Evolutionary conservation across 495 filamentous ascomycete species (phyloP).

Genomic region (Hypoxylon rickii): DNA sequence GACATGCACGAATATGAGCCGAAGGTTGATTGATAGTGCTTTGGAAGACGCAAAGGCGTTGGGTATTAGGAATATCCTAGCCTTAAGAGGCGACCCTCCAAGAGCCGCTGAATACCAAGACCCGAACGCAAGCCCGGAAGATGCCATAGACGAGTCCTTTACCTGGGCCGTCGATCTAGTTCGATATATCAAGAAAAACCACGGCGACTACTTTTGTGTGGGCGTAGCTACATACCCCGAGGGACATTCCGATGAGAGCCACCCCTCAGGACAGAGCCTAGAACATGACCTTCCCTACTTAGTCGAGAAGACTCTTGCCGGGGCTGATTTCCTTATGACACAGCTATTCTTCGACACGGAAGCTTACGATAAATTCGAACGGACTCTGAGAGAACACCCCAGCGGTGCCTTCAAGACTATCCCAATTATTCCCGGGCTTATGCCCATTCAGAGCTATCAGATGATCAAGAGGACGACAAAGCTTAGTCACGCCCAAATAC

Average conservation of each 20-base stretch:
- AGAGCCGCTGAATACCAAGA: slow-evolving; percentile 81
- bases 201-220: slow-evolving; percentile 96
- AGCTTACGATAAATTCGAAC: slow-evolving; percentile 80
- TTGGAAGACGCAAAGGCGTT: slow-evolving; percentile 91
- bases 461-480: slow-evolving; percentile 96
- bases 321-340: slow-evolving; percentile 99
- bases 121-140: slow-evolving; percentile 53
- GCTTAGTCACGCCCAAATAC: slow-evolving; percentile 84
- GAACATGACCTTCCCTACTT: slow-evolving; percentile 85
- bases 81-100: slow-evolving; percentile 91
- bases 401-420: slow-evolving; percentile 87
- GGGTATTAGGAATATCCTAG: slow-evolving; percentile 92
- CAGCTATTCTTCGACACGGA: slow-evolving; percentile 92
- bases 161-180: slow-evolving; percentile 90
- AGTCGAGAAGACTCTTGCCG: slow-evolving; percentile 86
- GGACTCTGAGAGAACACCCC: slow-evolving; percentile 74
- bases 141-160: slow-evolving; percentile 72
- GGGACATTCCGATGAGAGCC: slow-evolving; percentile 89
- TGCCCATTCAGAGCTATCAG: slow-evolving; percentile 97
- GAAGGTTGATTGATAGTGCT: slow-evolving; percentile 80
- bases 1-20: slow-evolving; percentile 97
- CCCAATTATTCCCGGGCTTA: slow-evolving; percentile 89
- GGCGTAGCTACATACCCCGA: slow-evolving; percentile 95
- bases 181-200: slow-evolving; percentile 77
- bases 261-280: slow-evolving; percentile 76